Evolutionary conservation across 1,284 basidiomycete genomes (phyloP), one percentile per base, ranked within the genome.

Genomic region (Rugosomyces carneus): DNA sequence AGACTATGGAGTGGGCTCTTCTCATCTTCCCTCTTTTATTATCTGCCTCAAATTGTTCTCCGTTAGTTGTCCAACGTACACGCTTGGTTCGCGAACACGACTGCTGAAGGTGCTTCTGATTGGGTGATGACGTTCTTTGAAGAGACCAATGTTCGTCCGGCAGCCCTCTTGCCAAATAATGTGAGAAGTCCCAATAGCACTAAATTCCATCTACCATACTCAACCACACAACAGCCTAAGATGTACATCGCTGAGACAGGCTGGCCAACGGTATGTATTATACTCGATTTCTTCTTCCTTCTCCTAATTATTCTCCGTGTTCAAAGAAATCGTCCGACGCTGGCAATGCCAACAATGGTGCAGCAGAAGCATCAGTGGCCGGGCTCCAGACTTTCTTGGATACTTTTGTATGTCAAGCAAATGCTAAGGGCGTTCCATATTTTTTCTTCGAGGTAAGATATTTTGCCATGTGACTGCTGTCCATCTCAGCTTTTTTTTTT

Each of bases 161-260:
- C 79, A 2, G 47, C 50, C 24, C 40, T 44, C 2, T 38, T 57
- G 23, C 35, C 54, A 13, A 57, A 56, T 26, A 50, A 81, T 10
- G 52, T 47, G 2, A 19, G 15, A 16, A 13, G 13, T 29, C 8
- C 26, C n/a, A 16, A 21, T 35, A 16, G 21, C 20, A 19, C 34
- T 1, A 5, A 29, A 18, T 13, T 15, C 9, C 15, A 34, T 21
- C 15, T 13, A 31, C 6, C 13, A 11, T 4, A 19, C 18, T 9
- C 35, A 23, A 13, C 5, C 7, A 13, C 20, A 19, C 5, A 11
- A 26, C 34, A 81, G 52, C 90, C 91, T 6, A 66, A 70, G 45
- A 83, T 85, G 73, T 92, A 82, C 67, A 91, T 94, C 54, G 90
- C 91, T 7, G 92, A 95, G 70, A 92, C 92, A n/a, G 93, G 56